These are phyloP conservation scores for Chlamydomonas schloesseri DNA, from an alignment of 139 green algal species.

Conservation along the genomic window DNA sequence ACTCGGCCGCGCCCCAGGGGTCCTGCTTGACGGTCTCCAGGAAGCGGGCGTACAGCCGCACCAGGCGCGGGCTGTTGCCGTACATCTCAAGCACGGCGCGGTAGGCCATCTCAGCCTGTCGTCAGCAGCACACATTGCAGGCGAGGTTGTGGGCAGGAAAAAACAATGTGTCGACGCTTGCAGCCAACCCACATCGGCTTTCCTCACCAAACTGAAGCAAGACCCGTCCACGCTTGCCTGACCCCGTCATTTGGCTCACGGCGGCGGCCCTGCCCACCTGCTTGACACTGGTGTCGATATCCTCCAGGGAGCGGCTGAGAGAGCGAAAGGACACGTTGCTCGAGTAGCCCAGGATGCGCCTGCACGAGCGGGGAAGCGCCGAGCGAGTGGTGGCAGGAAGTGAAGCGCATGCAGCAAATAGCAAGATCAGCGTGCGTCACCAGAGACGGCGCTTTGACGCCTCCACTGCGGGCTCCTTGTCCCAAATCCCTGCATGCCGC, in stretches of 20 bases:
- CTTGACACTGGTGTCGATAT: slow-evolving; percentile 12
- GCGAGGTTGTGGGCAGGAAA: neutral
- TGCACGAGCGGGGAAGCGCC: neutral
- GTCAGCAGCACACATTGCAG: neutral
- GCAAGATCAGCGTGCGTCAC: no score
- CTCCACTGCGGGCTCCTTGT: no score
- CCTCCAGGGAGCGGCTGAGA: slow-evolving; percentile 16
- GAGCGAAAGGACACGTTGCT: slow-evolving; percentile 19
- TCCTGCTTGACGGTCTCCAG: slow-evolving; percentile 57
- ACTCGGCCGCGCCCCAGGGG: slow-evolving; percentile 47
- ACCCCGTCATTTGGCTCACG: no score
- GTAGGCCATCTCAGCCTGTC: slow-evolving; percentile 33
- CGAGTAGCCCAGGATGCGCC: slow-evolving; percentile 9
- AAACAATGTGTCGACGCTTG: no score
- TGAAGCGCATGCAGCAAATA: no score
- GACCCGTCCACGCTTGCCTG: no score
- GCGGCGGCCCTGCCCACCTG: neutral
- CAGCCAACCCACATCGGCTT: neutral
- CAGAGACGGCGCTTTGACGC: no score
- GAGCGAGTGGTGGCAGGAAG: no score
- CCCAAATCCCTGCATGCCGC: no score
- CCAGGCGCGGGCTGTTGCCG: slow-evolving; percentile 45
- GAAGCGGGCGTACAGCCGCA: slow-evolving; percentile 61
- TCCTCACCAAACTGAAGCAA: no score
- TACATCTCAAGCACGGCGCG: slow-evolving; percentile 44